Base-by-base conservation (phyloP, 148 eudicot species). In the Dysphania ambrosioides region DNA sequence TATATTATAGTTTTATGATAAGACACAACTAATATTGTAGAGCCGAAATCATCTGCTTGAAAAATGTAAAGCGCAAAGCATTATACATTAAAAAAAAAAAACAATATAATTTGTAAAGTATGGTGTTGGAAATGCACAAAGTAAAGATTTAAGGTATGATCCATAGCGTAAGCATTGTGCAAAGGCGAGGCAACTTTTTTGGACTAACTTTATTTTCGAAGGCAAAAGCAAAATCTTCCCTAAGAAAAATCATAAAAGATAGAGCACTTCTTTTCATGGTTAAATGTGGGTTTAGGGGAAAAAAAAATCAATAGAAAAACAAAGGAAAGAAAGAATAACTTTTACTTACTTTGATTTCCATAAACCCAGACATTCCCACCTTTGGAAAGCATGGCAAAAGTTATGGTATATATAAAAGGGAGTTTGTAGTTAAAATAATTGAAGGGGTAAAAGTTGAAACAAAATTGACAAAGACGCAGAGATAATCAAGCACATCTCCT, bases 91-190 rank as follows among this genome's bases (percentile, higher is more conserved):
- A 36, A 5, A 59, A 58, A 36, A 5, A 59, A 47, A 21, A 72
- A 59, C 8, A 58, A 72, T 36, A 24, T n/a, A 42, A 58, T 26
- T 59, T 58, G 34, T 38, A 55, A 72, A 72, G 62, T 59, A 40
- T 7, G 40, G 66, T 72, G 66, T 59, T 72, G 75, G 75, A 72
- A 72, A 58, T 72, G 66, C 32, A 58, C 75, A 72, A 59, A 72
- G 53, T 72, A 38, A 75, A 65, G 60, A 74, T 65, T 73, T 66
- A 66, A 75, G 71, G 63, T 75, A 75, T 67, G 78, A 75, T 75
- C 78, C 89, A 78, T 86, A 81, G 84, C 90, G 80, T 86, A 85
- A 78, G 78, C 65, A 66, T 80, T 77, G 81, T 86, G 93, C 88
- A 89, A 87, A 85, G 90, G 80, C 56, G 71, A 77, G 70, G 34